These are phyloP conservation scores for Biancaea sappan DNA, from an alignment of 306 rosid genomes.

Conservation along the genomic window DNA sequence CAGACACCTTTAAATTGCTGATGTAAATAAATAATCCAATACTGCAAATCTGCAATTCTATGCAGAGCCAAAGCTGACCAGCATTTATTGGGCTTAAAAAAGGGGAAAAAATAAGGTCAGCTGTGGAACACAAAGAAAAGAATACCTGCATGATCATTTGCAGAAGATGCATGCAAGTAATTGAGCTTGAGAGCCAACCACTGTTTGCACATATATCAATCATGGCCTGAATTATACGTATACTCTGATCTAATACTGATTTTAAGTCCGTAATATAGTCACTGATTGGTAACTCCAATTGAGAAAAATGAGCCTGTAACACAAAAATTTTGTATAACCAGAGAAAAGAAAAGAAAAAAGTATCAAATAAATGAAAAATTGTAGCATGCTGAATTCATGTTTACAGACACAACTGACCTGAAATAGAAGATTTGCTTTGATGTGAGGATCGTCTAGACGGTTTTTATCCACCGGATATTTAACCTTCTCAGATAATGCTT, in stretches of 20 bases:
- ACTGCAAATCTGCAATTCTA: neutral
- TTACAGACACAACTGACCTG: constrained; percentile 64
- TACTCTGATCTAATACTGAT: constrained; percentile 96
- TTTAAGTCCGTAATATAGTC: constrained; percentile 93
- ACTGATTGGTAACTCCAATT: constrained; percentile 86
- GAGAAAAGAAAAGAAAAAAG: constrained; percentile 27
- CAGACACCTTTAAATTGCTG: neutral
- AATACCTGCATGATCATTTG: constrained; percentile 98
- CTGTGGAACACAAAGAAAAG: constrained; percentile 23
- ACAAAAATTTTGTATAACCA: constrained; percentile 28
- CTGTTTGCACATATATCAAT: constrained; percentile 96
- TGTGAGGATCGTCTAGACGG: constrained; percentile 85
- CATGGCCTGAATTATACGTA: constrained; percentile 97
- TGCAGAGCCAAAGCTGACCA: neutral
- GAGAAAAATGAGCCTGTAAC: constrained; percentile 89
- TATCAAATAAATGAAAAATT: constrained; percentile 7
- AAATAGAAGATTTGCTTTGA: constrained; percentile 87
- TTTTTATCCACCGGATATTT: constrained; percentile 80
- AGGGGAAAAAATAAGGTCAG: constrained; percentile 10
- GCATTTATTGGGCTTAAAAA: neutral
- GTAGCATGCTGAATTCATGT: constrained; percentile 24
- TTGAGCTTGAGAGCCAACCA: constrained; percentile 92
- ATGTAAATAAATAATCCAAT: constrained; percentile 5
- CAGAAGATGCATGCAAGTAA: constrained; percentile 91
- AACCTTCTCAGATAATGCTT: constrained; percentile 75